A percentile compares a stretch with the other conserved stretches of the same genome.
These are phyloP conservation scores for Globisporangium polare DNA, from an alignment of 352 stramenopile species.

Conservation along the genomic window DNA sequence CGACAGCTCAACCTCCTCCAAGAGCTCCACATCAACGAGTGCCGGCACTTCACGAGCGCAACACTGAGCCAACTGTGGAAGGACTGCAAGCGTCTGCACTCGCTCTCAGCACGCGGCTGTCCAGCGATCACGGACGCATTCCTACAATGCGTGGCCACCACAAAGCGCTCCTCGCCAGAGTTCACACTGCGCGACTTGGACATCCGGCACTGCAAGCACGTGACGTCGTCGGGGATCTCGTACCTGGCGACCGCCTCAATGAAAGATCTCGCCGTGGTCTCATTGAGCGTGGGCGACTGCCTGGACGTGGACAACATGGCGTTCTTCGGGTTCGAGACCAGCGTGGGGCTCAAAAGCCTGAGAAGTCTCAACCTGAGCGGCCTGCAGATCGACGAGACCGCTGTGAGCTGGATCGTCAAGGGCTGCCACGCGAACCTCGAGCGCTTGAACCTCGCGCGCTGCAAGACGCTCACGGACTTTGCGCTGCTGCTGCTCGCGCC, in stretches of 20 bases:
- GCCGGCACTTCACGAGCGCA: conserved; percentile 51
- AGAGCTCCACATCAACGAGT: conserved; percentile 52
- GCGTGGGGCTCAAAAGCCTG: conserved; percentile 24
- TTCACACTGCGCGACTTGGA: conserved; percentile 33
- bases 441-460: conserved; percentile 45
- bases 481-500: conserved; percentile 46
- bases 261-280: conserved; percentile 26
- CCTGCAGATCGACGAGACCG: conserved; percentile 55
- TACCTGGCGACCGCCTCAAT: conserved; percentile 38
- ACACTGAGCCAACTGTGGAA: conserved; percentile 50
- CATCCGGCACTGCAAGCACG: conserved; percentile 54
- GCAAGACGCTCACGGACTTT: conserved; percentile 51
- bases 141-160: conserved; percentile 51
- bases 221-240: conserved; percentile 58
- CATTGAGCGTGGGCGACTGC: conserved; percentile 48
- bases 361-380: conserved; percentile 35
- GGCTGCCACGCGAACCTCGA: conserved; percentile 35
- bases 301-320: conserved; percentile 62
- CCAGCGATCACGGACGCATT: conserved; percentile 48
- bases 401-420: conserved; percentile 66
- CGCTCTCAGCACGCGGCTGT: conserved; percentile 38
- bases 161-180: conserved; percentile 25
- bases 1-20: conserved; percentile 43
- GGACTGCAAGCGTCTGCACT: conserved; percentile 50
- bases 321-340: conserved; percentile 72